Conservation (phyloP, 1,139 yeast genomes). For the Wickerhamomyces sp. region DNA sequence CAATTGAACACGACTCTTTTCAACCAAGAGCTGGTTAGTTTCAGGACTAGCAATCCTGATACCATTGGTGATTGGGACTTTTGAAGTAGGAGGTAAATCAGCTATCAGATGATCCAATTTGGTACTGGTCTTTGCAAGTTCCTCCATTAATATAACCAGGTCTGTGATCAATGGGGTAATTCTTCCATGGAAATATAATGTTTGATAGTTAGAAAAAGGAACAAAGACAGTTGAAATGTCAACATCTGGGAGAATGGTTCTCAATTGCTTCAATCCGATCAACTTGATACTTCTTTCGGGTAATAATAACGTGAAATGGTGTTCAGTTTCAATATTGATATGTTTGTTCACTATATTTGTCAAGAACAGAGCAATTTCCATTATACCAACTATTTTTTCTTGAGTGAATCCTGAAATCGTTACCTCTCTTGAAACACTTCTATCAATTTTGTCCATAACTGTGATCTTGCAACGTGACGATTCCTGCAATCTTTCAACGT, state of each 20-base stretch:
- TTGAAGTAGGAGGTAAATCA: neutral
- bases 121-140: constrained; percentile 1
- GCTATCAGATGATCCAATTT: neutral
- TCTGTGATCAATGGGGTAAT: constrained; percentile 2
- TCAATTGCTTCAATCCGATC: neutral
- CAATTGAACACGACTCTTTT: neutral
- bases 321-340: neutral
- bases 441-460: constrained; percentile 9
- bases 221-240: constrained; percentile 9
- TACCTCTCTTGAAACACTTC: constrained; percentile 12
- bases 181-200: constrained; percentile 5
- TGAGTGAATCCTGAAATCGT: constrained; percentile 7
- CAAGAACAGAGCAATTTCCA: constrained; percentile 1
- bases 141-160: neutral
- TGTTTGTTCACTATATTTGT: neutral
- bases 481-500: constrained; percentile 4
- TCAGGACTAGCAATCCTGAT: neutral
- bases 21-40: constrained; percentile 1
- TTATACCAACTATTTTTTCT: constrained; percentile 1
- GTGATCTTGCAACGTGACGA: constrained; percentile 4
- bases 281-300: neutral
- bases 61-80: neutral
- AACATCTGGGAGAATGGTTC: neutral
- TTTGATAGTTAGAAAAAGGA: constrained; percentile 14
- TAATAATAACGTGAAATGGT: constrained; percentile 6